A percentile compares a stretch with the other conserved stretches of the same genome.
These are phyloP conservation scores for Globisporangium rhizosaccharum DNA, from an alignment of 352 stramenopile genomes.

Conservation along the genomic window DNA sequence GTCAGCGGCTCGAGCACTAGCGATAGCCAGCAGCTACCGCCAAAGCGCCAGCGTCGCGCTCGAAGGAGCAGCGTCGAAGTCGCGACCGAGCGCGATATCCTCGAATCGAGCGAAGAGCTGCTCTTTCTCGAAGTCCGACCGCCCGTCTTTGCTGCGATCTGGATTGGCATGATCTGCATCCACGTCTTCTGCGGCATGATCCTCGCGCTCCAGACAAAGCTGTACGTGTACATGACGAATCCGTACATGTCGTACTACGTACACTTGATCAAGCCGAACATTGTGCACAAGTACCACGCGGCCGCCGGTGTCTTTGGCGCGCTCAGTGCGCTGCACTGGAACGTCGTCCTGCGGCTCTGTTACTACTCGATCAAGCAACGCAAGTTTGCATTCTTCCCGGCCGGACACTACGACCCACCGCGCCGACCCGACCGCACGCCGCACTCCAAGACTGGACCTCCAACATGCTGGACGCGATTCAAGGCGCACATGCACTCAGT, in stretches of 20 bases:
- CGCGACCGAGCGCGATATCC: conserved; percentile 7
- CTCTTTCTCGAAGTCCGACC: conserved; percentile 16
- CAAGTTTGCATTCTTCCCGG: conserved; percentile 16
- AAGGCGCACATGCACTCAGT: background rate
- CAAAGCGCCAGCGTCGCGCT: background rate
- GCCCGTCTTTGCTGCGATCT: conserved; percentile 12
- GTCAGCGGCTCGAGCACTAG: background rate
- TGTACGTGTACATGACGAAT: conserved; percentile 22
- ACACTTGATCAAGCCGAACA: conserved; percentile 14
- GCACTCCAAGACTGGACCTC: background rate
- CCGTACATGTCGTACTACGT: conserved; percentile 22
- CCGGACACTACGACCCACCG: background rate
- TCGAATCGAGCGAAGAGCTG: conserved; percentile 13
- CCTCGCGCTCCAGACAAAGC: conserved; percentile 17
- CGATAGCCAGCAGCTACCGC: background rate
- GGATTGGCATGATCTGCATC: conserved; percentile 21
- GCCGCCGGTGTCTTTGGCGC: conserved; percentile 22
- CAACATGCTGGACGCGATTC: background rate
- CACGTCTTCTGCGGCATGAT: conserved; percentile 15
- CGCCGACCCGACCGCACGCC: background rate
- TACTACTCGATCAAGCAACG: conserved; percentile 16
- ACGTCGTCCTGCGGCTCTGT: conserved; percentile 18
- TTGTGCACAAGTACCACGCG: conserved; percentile 18
- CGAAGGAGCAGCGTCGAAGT: background rate
- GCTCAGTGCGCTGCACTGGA: conserved; percentile 18